Percentiles rank a stretch among this genome's conserved stretches.
These are phyloP conservation scores for Houttuynia cordata DNA, from an alignment of 164 flowering plant species.

Conservation along the genomic window DNA sequence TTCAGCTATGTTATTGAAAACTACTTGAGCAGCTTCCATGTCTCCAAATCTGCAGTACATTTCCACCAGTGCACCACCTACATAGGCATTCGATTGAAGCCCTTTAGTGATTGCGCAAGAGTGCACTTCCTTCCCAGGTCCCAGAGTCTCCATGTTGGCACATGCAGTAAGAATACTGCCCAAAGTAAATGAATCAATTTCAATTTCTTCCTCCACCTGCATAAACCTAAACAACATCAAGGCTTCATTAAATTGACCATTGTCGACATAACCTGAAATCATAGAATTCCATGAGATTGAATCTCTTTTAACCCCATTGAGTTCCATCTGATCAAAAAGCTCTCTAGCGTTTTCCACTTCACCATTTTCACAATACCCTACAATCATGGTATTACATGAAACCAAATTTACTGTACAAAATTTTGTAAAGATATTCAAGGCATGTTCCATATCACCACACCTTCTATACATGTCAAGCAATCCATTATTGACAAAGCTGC, in stretches of 20 bases:
- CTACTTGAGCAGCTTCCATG: conserved; percentile 33
- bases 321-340: conserved; percentile 47
- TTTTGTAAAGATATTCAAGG: conserved; percentile 33
- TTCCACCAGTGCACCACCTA: conserved; percentile 62
- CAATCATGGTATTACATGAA: conserved; percentile 67
- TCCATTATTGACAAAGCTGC: conserved; percentile 48
- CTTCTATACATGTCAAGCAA: conserved; percentile 61
- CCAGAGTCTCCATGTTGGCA: conserved; percentile 28
- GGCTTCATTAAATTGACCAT: conserved; percentile 37
- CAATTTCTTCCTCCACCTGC: conserved; percentile 28
- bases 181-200: conserved; percentile 46
- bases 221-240: conserved; percentile 30
- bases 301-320: conserved; percentile 29
- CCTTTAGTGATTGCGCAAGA: conserved; percentile 38
- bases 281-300: conserved; percentile 64
- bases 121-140: conserved; percentile 55
- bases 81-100: conserved; percentile 34
- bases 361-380: conserved; percentile 55
- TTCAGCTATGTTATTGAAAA: conserved; percentile 35
- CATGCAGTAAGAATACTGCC: conserved; percentile 58
- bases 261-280: conserved; percentile 55
- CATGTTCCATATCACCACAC: conserved; percentile 45
- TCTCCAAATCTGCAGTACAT: conserved; percentile 43
- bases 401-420: conserved; percentile 35
- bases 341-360: conserved; percentile 34